A percentile compares a stretch with the other conserved stretches of the same genome.
Conservation (phyloP, 768 basidiomycete species). For the Pisolithus albus region DNA sequence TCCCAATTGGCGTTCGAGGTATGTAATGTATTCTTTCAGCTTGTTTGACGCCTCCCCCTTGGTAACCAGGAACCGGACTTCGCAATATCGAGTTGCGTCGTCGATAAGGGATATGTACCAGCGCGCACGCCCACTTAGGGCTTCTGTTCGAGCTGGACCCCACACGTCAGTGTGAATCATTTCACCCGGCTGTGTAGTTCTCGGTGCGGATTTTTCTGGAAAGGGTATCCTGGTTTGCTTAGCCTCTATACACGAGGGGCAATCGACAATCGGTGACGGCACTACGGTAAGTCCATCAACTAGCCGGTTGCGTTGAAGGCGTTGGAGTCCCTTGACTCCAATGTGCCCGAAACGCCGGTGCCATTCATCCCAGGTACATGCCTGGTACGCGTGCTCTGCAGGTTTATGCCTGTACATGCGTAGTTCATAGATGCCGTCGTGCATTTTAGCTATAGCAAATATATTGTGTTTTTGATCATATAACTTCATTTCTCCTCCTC, state of each 20-base stretch:
- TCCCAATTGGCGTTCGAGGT: constrained; percentile 14
- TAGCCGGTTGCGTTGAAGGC: no score
- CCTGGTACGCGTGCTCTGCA: no score
- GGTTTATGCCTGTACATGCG: no score
- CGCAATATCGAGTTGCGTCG: constrained; percentile 1
- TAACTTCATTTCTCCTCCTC: background rate
- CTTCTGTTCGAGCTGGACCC: constrained; percentile 15
- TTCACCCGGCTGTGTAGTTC: background rate
- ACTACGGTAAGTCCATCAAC: background rate
- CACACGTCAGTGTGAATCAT: constrained; percentile 19
- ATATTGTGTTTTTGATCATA: background rate
- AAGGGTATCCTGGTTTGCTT: background rate
- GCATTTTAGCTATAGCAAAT: background rate
- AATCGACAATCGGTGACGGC: background rate
- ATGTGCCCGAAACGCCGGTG: no score
- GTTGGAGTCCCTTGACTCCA: no score
- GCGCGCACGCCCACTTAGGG: constrained; percentile 12
- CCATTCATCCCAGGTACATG: no score
- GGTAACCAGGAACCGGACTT: constrained; percentile 13
- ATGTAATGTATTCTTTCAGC: constrained; percentile 11
- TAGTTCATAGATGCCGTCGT: no score
- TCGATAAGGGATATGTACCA: constrained; percentile 20
- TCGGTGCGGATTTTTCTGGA: background rate
- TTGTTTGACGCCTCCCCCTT: constrained; percentile 15
- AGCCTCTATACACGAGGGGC: background rate